These are phyloP conservation scores for Yamadazyma oceani DNA, from an alignment of 1,139 yeast genomes.

Conservation along the genomic window DNA sequence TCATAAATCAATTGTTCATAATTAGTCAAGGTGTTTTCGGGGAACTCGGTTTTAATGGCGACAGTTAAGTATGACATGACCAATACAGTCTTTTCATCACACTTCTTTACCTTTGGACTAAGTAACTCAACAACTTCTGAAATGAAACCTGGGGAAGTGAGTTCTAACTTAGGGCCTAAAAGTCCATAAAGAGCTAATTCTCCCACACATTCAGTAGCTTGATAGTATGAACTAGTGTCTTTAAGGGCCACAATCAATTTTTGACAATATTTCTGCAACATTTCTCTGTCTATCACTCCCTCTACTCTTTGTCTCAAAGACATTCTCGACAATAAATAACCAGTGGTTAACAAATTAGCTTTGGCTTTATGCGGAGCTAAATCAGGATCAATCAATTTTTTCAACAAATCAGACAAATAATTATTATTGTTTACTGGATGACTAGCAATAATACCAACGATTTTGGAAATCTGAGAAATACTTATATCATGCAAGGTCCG, in stretches of 20 bases:
- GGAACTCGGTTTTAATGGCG: no score
- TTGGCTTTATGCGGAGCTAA: constrained; percentile 19
- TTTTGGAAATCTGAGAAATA: constrained; percentile 40
- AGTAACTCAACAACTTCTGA: constrained; percentile 30
- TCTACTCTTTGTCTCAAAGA: constrained; percentile 36
- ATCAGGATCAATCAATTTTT: constrained; percentile 12
- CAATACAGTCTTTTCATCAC: constrained; percentile 60
- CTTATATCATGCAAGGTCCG: constrained; percentile 34
- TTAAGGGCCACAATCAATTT: constrained; percentile 19
- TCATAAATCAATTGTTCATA: constrained; percentile 53
- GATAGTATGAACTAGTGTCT: constrained; percentile 23
- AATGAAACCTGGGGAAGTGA: constrained; percentile 16
- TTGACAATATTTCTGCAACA: constrained; percentile 17
- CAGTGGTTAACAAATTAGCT: constrained; percentile 36
- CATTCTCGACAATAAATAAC: constrained; percentile 55
- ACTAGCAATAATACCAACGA: constrained; percentile 58
- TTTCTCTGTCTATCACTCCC: constrained; percentile 16
- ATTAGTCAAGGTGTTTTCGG: no score
- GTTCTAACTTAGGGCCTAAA: constrained; percentile 33
- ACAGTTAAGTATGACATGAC: constrained; percentile 58
- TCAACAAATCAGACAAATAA: constrained; percentile 12
- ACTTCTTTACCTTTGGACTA: constrained; percentile 48
- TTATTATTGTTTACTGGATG: constrained; percentile 29
- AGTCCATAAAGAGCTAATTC: constrained; percentile 65
- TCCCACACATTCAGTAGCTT: constrained; percentile 47